Evolutionary conservation across 352 stramenopile species (phyloP).

Genomic region (Aphanomyces invadans): DNA sequence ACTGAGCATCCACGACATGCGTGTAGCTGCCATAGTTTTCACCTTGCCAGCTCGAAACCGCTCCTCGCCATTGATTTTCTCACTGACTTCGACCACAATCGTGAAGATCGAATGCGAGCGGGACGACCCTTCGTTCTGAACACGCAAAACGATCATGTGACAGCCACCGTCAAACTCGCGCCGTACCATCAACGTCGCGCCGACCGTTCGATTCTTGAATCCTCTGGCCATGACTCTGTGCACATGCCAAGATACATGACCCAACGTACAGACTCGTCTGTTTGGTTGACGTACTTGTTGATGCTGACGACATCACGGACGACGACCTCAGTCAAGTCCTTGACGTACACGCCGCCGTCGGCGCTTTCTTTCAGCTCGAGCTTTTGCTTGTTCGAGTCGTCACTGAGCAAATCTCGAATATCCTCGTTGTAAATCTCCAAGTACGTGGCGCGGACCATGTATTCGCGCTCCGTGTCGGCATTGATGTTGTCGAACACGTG

Average conservation of each 20-base stretch:
- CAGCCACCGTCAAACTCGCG: too few species aligned
- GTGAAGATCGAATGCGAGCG: conserved; percentile 84
- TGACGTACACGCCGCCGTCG: conserved; percentile 79
- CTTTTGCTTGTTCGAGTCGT: conserved; percentile 66
- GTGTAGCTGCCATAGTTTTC: conserved; percentile 2
- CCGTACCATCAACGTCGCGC: conserved; percentile 73
- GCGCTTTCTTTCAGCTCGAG: conserved; percentile 80
- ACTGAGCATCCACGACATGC: conserved; percentile 5
- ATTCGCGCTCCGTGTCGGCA: conserved; percentile 52
- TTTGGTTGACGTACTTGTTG: conserved; percentile 45
- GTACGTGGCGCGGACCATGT: conserved; percentile 85
- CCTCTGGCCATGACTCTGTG: conserved; percentile 65
- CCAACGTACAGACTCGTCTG: too few species aligned
- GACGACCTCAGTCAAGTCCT: conserved; percentile 81
- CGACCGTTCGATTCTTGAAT: conserved; percentile 79
- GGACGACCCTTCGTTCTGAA: conserved; percentile 71
- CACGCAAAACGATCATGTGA: not conserved
- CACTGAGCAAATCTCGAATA: conserved; percentile 83
- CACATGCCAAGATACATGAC: not conserved
- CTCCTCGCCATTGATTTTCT: conserved; percentile 65
- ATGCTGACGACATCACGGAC: conserved; percentile 69
- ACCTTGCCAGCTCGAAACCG: conserved; percentile 81
- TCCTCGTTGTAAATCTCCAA: conserved; percentile 95
- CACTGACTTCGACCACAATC: conserved; percentile 68
- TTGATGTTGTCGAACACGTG: conserved; percentile 84